Evolutionary conservation across 1,139 yeast genomes (phyloP).

Genomic region (Pichia cactophila): DNA sequence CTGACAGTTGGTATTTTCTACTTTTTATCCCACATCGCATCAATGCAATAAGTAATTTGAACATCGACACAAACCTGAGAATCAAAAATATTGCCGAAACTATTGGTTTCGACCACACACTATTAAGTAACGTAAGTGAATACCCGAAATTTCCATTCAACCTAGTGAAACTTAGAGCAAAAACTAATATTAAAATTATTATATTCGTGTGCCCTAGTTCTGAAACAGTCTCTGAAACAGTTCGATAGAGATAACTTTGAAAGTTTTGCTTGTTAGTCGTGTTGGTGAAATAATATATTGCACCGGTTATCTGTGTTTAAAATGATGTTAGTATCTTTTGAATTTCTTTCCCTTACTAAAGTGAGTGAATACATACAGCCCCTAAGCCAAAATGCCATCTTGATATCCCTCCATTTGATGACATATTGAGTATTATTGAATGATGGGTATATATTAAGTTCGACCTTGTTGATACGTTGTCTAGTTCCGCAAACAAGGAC

Average conservation of each 20-base stretch:
- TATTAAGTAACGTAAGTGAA: slow-evolving; percentile 7
- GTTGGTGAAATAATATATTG: slow-evolving; percentile 20
- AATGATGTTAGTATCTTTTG: neutral
- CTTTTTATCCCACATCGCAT: slow-evolving; percentile 16
- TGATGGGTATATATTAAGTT: neutral
- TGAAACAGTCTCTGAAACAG: slow-evolving; percentile 15
- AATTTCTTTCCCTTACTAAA: neutral
- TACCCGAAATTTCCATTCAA: slow-evolving; percentile 8
- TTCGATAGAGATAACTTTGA: slow-evolving; percentile 13
- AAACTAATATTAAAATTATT: slow-evolving; percentile 16
- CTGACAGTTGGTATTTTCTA: neutral
- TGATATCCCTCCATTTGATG: slow-evolving; percentile 4
- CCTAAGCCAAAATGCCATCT: slow-evolving; percentile 15
- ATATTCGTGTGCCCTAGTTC: slow-evolving; percentile 20
- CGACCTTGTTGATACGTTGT: too few relatives aligned
- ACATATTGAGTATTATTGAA: neutral
- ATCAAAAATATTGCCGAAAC: slow-evolving; percentile 14
- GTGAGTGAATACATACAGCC: slow-evolving; percentile 12
- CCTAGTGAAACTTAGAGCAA: slow-evolving; percentile 14
- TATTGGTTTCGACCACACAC: slow-evolving; percentile 13
- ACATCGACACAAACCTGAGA: slow-evolving; percentile 17
- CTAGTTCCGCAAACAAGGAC: neutral
- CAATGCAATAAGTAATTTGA: slow-evolving; percentile 17
- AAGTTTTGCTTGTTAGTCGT: slow-evolving; percentile 15
- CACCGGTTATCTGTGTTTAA: slow-evolving; percentile 12